phyloP scores from a whole-genome alignment of 129 eudicot species.

The Calendula officinalis region DNA sequence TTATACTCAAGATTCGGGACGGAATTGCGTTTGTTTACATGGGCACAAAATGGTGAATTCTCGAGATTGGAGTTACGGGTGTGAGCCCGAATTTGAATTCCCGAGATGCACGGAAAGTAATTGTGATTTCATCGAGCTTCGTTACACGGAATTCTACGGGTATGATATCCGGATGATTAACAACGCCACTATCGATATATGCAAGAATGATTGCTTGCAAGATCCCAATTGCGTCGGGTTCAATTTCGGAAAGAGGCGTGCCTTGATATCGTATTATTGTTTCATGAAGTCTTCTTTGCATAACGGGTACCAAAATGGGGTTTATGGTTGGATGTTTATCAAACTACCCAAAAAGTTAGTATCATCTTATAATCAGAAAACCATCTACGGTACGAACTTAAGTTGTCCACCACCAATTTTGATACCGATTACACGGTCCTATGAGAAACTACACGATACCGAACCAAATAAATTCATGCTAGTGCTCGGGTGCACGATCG shows the following conservation, averaged over 20 bases:
- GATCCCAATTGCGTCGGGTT: constrained; percentile 32
- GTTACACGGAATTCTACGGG: constrained; percentile 33
- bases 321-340: constrained; percentile 11
- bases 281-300: constrained; percentile 27
- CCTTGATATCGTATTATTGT: constrained; percentile 6
- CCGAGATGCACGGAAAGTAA: background rate
- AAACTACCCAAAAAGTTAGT: constrained; percentile 24
- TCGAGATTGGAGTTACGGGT: constrained; percentile 40
- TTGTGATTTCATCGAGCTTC: constrained; percentile 25
- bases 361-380: background rate
- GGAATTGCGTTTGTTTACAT: constrained; percentile 33
- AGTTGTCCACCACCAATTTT: constrained; percentile 8
- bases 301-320: constrained; percentile 28
- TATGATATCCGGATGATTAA: constrained; percentile 6
- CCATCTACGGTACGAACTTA: background rate
- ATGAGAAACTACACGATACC: background rate
- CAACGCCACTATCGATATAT: constrained; percentile 11
- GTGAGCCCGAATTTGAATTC: constrained; percentile 34
- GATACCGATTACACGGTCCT: background rate
- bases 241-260: background rate
- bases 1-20: constrained; percentile 21
- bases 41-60: constrained; percentile 35
- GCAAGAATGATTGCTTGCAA: constrained; percentile 27
- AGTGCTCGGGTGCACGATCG: constrained; percentile 15
- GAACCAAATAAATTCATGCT: constrained; percentile 11